phyloP scores from a whole-genome alignment of 2,329 filamentous ascomycete species.

The Cytospora piceae region DNA sequence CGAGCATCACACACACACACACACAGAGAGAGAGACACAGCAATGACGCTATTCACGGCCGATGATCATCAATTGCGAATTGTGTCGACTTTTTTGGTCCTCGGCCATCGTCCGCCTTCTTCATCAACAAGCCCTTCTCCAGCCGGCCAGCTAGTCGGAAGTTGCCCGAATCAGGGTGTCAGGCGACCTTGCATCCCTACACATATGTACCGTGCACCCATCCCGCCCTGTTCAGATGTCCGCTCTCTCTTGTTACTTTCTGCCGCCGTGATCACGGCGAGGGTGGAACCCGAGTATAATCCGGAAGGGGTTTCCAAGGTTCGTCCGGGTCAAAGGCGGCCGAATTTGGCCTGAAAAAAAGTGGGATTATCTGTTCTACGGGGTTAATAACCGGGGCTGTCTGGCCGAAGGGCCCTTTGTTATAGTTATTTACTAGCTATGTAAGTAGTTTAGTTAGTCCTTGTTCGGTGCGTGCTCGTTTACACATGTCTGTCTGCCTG shows the following conservation, averaged over 20 bases:
- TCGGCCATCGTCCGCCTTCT: background rate
- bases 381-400: background rate
- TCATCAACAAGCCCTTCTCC: too few relatives aligned
- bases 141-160: background rate
- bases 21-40: background rate
- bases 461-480: too few relatives aligned
- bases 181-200: background rate
- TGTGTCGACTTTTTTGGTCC: background rate
- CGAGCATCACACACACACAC: background rate
- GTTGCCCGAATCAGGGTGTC: background rate
- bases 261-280: background rate
- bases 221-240: background rate
- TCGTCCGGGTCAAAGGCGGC: constrained; percentile 1
- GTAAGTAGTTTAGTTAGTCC: too few relatives aligned
- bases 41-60: background rate
- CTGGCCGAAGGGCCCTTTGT: background rate
- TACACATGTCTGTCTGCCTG: too few relatives aligned
- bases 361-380: background rate
- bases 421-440: too few relatives aligned
- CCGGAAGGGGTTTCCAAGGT: constrained; percentile 30
- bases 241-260: background rate
- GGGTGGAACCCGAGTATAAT: background rate
- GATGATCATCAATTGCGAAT: background rate
- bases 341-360: constrained; percentile 32
- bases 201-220: background rate